A percentile compares a stretch with the other conserved stretches of the same genome.
These are phyloP conservation scores for Leptographium galeiforme DNA, from an alignment of 2,329 filamentous ascomycete species.

Conservation along the genomic window DNA sequence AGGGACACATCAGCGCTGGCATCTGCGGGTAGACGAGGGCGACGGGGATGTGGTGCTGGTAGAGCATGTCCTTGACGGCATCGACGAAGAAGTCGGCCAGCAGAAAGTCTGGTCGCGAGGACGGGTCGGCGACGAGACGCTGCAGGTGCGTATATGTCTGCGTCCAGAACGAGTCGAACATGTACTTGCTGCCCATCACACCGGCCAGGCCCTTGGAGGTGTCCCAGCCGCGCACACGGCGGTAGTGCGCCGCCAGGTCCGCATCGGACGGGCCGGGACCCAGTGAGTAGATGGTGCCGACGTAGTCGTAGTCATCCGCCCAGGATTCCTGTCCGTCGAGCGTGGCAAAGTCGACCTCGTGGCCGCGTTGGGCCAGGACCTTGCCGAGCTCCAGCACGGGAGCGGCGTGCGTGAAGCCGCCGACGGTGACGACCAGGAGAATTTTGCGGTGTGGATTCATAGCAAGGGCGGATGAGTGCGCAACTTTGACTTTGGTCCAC, in stretches of 20 bases:
- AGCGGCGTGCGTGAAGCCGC: conserved; percentile 1
- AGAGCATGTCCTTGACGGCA: conserved; percentile 1
- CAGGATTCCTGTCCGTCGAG: not conserved
- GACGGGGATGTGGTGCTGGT: not conserved
- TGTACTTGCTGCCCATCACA: not conserved
- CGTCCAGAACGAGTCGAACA: not conserved
- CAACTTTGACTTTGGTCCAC: no score
- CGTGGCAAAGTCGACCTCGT: not conserved
- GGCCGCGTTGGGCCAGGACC: not conserved
- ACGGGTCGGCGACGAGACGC: not conserved
- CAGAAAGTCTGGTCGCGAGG: not conserved
- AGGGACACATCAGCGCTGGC: not conserved
- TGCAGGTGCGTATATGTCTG: not conserved
- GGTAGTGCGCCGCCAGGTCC: not conserved
- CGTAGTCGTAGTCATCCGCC: not conserved
- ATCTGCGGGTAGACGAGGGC: conserved; percentile 1
- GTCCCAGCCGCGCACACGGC: not conserved
- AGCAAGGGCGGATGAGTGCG: no score
- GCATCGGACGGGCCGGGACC: not conserved
- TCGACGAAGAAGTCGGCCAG: conserved; percentile 1
- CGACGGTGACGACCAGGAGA: not conserved
- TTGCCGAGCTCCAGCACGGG: not conserved
- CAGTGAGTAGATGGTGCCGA: not conserved
- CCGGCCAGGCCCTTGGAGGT: not conserved
- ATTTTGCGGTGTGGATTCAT: not conserved